phyloP scores from a whole-genome alignment of 129 eudicot species.

The Centaurea solstitialis region DNA sequence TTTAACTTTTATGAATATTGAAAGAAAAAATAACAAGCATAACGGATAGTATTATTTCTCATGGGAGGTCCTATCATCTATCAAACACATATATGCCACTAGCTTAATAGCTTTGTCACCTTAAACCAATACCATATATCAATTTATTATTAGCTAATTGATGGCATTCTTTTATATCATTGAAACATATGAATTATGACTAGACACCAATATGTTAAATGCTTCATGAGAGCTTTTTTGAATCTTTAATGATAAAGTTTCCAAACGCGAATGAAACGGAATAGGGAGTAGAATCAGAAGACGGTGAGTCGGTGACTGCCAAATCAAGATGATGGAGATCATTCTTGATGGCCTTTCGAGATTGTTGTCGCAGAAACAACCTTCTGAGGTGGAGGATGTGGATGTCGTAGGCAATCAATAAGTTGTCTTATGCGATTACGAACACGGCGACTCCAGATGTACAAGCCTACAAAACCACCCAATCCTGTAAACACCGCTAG shows the following conservation, averaged over 20 bases:
- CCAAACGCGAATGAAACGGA: not conserved
- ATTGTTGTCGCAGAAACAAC: conserved; percentile 25
- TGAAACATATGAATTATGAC: not conserved
- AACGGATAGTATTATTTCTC: not conserved
- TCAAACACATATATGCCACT: not conserved
- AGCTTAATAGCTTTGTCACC: not conserved
- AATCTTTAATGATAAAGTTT: not conserved
- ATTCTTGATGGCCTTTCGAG: conserved; percentile 23
- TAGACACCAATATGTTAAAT: not conserved
- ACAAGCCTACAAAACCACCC: conserved; percentile 30
- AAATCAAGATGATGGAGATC: not conserved
- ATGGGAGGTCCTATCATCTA: not conserved
- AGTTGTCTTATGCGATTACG: conserved; percentile 33
- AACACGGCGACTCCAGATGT: conserved; percentile 31
- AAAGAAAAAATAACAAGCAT: not conserved
- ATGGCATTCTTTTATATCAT: not conserved
- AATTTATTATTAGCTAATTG: not conserved
- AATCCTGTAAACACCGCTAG: conserved; percentile 40
- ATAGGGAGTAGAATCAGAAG: not conserved
- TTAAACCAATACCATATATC: not conserved
- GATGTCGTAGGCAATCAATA: conserved; percentile 41
- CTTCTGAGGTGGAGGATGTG: conserved; percentile 31
- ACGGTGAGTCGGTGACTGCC: not conserved
- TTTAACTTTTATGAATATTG: not conserved
- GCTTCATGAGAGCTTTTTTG: not conserved